A percentile compares a stretch with the other conserved stretches of the same genome.
phyloP scores from a whole-genome alignment of 306 rosid species.

The Trifolium pratense region DNA sequence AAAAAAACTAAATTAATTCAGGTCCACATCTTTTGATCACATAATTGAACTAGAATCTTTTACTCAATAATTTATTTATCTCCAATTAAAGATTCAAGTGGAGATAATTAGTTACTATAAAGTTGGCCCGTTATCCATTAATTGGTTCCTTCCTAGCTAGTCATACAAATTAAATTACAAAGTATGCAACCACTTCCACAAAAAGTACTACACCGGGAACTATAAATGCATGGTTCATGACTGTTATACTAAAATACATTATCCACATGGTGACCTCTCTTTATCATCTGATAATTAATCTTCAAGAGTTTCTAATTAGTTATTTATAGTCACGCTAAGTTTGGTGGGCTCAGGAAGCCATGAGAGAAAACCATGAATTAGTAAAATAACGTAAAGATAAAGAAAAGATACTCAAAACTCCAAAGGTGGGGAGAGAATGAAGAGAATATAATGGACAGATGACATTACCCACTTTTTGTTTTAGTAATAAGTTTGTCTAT shows the following conservation, averaged over 20 bases:
- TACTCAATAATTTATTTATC: not conserved
- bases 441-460: constrained; percentile 44
- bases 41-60: not conserved
- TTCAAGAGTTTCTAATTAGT: not conserved
- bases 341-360: constrained; percentile 42
- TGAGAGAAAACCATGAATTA: constrained; percentile 34
- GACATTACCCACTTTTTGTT: constrained; percentile 39
- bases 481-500: constrained; percentile 27
- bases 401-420: constrained; percentile 6
- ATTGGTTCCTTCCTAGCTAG: not conserved
- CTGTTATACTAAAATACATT: constrained; percentile 41
- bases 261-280: constrained; percentile 48
- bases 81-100: not conserved
- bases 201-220: constrained; percentile 26
- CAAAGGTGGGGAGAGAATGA: not conserved
- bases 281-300: constrained; percentile 26
- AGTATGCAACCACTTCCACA: not conserved
- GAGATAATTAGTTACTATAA: not conserved
- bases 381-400: constrained; percentile 17
- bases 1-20: not conserved
- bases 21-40: not conserved
- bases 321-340: constrained; percentile 28
- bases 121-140: not conserved
- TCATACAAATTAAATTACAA: not conserved
- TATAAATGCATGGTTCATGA: constrained; percentile 23